A percentile compares a stretch with the other conserved stretches of the same genome.
These are phyloP conservation scores for Echinosophora koreensis DNA, from an alignment of 306 rosid genomes.

Conservation along the genomic window DNA sequence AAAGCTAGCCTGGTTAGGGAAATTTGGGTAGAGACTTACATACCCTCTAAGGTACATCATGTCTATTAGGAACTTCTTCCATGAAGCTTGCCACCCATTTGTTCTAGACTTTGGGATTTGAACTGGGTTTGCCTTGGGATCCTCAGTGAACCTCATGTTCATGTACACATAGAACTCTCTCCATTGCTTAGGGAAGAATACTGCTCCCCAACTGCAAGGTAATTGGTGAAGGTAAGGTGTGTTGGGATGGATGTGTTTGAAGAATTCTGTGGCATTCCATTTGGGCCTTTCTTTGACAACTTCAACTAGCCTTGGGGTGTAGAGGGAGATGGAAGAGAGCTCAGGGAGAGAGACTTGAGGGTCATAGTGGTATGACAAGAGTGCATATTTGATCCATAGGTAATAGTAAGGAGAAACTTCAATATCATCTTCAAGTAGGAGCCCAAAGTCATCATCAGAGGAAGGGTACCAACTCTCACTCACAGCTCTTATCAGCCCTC, in stretches of 20 bases:
- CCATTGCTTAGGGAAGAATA: constrained; percentile 98
- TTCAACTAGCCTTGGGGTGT: constrained; percentile 90
- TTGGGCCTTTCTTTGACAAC: constrained; percentile 95
- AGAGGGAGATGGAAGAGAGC: constrained; percentile 89
- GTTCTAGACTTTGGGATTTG: constrained; percentile 94
- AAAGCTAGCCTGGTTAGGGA: constrained; percentile 90
- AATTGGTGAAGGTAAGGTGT: constrained; percentile 96
- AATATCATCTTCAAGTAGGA: constrained; percentile 91
- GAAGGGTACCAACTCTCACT: constrained; percentile 99
- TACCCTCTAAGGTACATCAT: constrained; percentile 99
- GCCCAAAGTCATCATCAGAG: constrained; percentile 83
- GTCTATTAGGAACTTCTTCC: constrained; percentile 98
- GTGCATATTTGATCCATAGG: constrained; percentile 96
- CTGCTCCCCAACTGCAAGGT: constrained; percentile 98
- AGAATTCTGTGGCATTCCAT: constrained; percentile 87
- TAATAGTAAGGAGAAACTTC: constrained; percentile 96
- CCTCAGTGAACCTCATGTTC: constrained; percentile 89
- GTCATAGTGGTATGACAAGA: constrained; percentile 85
- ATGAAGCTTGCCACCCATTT: constrained; percentile 99
- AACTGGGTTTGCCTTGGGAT: constrained; percentile 85
- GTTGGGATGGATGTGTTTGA: constrained; percentile 81
- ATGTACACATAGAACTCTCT: constrained; percentile 94
- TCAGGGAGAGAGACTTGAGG: constrained; percentile 88
- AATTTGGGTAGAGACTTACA: constrained; percentile 90
- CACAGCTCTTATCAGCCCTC: constrained; percentile 94